Evolutionary conservation across 2,329 filamentous ascomycete genomes (phyloP), one percentile per base, ranked within the genome.

Genomic region (Cadophora gregata): DNA sequence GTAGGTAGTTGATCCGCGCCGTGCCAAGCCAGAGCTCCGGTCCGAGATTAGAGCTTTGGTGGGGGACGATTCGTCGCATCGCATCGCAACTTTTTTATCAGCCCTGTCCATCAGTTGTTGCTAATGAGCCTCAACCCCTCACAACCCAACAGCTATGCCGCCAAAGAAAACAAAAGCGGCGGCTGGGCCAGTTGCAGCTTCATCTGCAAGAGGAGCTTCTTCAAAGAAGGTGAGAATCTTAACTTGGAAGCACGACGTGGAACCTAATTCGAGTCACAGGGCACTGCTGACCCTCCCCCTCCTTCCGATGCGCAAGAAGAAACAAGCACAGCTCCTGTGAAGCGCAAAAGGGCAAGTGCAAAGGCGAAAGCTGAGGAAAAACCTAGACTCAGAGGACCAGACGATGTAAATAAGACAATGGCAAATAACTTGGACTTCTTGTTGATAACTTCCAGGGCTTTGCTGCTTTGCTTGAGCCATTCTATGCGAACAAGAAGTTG

Each of bases 401-500:
- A 77, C 64, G 73, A 76, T 72, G 74, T 75, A 71, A 48, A 62
- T 16, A 21, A 27, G n/a, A 19, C 14, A 58, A 45, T 29, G 56
- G 25, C 12, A 19, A 24, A 19, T 10, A 47, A 56, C 60, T 53
- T 9, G 48, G 29, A 33, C 50, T 69, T 14, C 29, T 29, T 25
- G 31, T 59, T 64, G 33, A 70, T 47, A 42, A 51, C 61, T 27
- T 12, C 4, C 36, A 81, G 75, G 81, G 82, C 24, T 89, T 89
- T 74, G 86, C 90, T 74, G 86, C 87, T 45, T 81, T 91, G 29
- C 82, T 91, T 29, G 84, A 90, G 75, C 89, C 89, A 0, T 91
- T 91, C 76, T 91, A 92, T 78, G 88, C 88, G 74, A 87, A 84
- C 68, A 91, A 91, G 64, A 77, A 64, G 21, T 55, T 69, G 58